Evolutionary conservation across 441 rosid genomes (phyloP), one percentile per base, ranked within the genome.

Genomic region (Brassica hybrid): DNA sequence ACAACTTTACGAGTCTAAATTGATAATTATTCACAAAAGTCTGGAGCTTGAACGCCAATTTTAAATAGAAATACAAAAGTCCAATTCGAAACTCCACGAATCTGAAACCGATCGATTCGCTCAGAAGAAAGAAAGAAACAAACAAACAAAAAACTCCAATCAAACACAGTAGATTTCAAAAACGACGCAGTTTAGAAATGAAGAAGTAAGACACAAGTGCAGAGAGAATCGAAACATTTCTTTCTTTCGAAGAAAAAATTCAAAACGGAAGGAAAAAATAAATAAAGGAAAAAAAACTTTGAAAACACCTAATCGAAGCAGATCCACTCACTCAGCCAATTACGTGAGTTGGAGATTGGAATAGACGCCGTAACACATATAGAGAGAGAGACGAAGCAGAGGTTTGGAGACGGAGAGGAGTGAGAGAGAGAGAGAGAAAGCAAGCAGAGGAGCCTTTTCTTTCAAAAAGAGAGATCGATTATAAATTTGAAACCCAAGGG

Each of bases 381-480:
- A 7, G 57, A 50, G 19, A 50, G 56, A 8, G 17, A 50, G 17
- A 45, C 54, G 16, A 48, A 12, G 54, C 54, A 48, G 48, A 9
- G 54, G 7, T n/a, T 48, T 48, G 17, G 54, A 48, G 54, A 3
- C 17, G 17, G 12, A 4, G 52, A n/a, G 56, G 56, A 48, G 56
- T 13, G 56, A 48, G 17, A 13, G 54, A 13, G 16, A 13, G 52
- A 45, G 50, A 43, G 48, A 38, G 48, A 41, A 5, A 43, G 50
- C 4, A 27, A 27, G 32, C 32, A 3, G 36, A 5, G 4, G 16
- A 13, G 54, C 18, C 58, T 50, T 50, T 50, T 50, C 5, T 52
- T 52, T 52, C 58, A 16, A 52, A 52, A 52, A 7, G 58, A 52
- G 58, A 52, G 58, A 52, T 52, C 58, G 58, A 52, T 52, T 52